Base-by-base conservation (phyloP, 129 eudicot species). In the Lonicera japonica region DNA sequence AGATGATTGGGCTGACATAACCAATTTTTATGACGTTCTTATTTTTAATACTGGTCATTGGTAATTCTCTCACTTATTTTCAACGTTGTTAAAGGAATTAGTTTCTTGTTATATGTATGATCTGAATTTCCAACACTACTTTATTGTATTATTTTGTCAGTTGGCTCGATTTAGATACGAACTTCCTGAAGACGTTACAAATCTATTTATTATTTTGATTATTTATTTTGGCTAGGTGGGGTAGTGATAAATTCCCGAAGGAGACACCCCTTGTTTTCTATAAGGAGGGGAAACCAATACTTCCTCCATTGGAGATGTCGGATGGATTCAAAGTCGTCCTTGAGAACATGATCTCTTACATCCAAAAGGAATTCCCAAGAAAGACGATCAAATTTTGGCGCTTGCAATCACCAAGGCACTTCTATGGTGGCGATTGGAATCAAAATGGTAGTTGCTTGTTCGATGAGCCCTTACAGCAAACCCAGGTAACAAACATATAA, bases 391-490 rank as follows among this genome's bases (percentile, higher is more conserved):
- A 92, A 69, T 85, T 92, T 69, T 92, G 98, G 98, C 79, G 96
- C 57, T 70, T 92, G 69, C 98, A 92, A 53, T 92, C 96, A 29
- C 98, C 96, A 16, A 77, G 96, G 66, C 96, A 92, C 57, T 92
- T 87, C 24, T 67, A 79, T 47, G 95, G 96, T n/a, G 98, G 96
- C 34, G 98, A 92, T 17, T 92, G 98, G 98, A 92, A 92, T 71
- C 96, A 87, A 73, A 92, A 92, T 51, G 98, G 98, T 18, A 92
- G 96, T 73, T 92, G 98, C 72, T 66, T 80, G 79, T 87, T 88
- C 46, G 48, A 73, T 22, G 75, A 82, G n/a, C 98, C 96, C 25
- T 95, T 92, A 22, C 65, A 82, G 46, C 83, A 78, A 71, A 45
- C 64, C 16, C 85, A 92, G 98, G 98, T 91, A 75, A 29, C 50